phyloP scores from a whole-genome alignment of 2,329 filamentous ascomycete genomes.

The Rhynchosporium secalis region DNA sequence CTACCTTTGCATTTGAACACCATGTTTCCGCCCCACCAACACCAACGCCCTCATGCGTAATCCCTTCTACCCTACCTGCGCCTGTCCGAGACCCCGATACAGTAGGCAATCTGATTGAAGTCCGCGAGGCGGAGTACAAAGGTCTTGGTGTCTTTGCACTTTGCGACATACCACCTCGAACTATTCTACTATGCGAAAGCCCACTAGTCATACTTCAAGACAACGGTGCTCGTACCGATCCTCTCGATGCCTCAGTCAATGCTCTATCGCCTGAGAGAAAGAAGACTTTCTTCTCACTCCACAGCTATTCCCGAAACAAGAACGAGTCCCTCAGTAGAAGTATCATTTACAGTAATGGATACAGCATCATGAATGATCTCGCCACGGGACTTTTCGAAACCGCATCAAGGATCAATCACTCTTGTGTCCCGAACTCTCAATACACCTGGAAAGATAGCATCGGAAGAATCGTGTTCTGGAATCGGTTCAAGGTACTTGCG shows the following conservation, averaged over 20 bases:
- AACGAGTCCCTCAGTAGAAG: constrained; percentile 24
- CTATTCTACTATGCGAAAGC: constrained; percentile 29
- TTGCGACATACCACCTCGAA: constrained; percentile 25
- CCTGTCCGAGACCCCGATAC: constrained; percentile 31
- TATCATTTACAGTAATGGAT: constrained; percentile 35
- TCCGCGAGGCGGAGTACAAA: constrained; percentile 24
- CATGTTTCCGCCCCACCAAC: constrained; percentile 11
- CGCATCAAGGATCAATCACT: constrained; percentile 30
- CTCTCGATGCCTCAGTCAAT: constrained; percentile 23
- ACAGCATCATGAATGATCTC: constrained; percentile 23
- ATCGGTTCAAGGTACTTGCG: constrained; percentile 24
- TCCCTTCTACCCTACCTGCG: not conserved
- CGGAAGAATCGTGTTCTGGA: constrained; percentile 32
- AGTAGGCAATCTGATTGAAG: constrained; percentile 27
- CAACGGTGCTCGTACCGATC: constrained; percentile 25
- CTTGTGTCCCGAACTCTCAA: constrained; percentile 31
- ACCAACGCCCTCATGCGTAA: not conserved
- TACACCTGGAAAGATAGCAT: constrained; percentile 30
- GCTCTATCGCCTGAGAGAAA: constrained; percentile 22
- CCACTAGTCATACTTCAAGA: constrained; percentile 30
- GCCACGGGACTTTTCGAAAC: constrained; percentile 33
- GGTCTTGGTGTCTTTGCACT: constrained; percentile 34
- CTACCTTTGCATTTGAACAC: constrained; percentile 7
- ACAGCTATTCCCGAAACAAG: constrained; percentile 21
- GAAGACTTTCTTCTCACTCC: constrained; percentile 24